phyloP scores from a whole-genome alignment of 768 basidiomycete genomes.

The Chalciporus pseudorubinellus region DNA sequence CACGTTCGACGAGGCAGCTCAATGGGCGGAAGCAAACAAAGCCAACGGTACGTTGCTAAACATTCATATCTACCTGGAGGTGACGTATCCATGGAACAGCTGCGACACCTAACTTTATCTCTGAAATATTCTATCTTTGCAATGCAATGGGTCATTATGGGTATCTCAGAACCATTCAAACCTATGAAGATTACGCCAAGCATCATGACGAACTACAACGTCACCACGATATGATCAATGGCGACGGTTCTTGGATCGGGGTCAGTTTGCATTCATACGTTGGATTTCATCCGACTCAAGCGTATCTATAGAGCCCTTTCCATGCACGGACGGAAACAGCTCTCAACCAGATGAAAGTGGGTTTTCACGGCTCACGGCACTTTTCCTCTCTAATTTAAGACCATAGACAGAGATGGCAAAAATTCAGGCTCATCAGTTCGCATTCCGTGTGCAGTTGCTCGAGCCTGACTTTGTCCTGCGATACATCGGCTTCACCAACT shows the following conservation, averaged over 20 bases:
- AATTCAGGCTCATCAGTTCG: constrained; percentile 67
- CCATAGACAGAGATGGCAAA: constrained; percentile 66
- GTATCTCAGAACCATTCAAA: constrained; percentile 75
- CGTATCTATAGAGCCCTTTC: constrained; percentile 51
- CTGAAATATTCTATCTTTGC: constrained; percentile 89
- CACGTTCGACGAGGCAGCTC: constrained; percentile 78
- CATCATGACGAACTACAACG: constrained; percentile 75
- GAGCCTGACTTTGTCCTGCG: constrained; percentile 83
- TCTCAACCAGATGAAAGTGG: constrained; percentile 77
- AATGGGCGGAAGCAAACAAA: constrained; percentile 60
- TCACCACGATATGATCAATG: constrained; percentile 71
- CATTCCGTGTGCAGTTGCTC: constrained; percentile 81
- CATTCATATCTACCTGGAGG: background rate
- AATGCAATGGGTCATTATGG: constrained; percentile 90
- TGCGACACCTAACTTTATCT: constrained; percentile 86
- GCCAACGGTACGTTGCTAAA: constrained; percentile 39
- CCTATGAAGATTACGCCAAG: constrained; percentile 68
- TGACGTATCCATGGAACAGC: constrained; percentile 34
- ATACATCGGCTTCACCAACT: constrained; percentile 80
- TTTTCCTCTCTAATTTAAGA: constrained; percentile 1
- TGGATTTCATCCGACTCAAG: background rate
- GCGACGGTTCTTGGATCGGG: constrained; percentile 79
- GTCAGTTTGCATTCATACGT: constrained; percentile 42
- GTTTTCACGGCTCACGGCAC: background rate
- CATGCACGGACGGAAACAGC: constrained; percentile 77